Conservation (phyloP, 805 yeast species). For the Monosporozyma unispora region DNA sequence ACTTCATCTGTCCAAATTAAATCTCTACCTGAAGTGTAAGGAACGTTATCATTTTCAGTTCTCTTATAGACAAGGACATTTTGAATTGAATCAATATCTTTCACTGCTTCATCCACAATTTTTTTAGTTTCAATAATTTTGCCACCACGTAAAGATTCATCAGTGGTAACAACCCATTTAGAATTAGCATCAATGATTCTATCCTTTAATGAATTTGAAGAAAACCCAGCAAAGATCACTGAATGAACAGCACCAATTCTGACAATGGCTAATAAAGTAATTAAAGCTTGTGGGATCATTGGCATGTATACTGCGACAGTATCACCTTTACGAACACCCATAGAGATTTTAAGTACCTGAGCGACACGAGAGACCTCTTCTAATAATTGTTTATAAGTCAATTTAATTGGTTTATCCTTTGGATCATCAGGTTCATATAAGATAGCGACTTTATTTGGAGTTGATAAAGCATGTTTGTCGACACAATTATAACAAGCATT, state of each 20-base stretch:
- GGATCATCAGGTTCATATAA: constrained; percentile 79
- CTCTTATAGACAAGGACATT: constrained; percentile 67
- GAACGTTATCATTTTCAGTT: constrained; percentile 47
- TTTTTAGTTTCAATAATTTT: constrained; percentile 71
- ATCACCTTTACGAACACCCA: constrained; percentile 74
- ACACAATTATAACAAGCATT: constrained; percentile 77
- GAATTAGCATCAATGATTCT: constrained; percentile 66
- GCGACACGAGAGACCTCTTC: constrained; percentile 64
- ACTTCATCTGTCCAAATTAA: constrained; percentile 70
- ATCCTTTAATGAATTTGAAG: constrained; percentile 61
- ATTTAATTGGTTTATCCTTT: constrained; percentile 35
- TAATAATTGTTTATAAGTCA: constrained; percentile 65
- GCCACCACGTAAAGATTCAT: constrained; percentile 79
- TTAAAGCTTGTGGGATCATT: constrained; percentile 73
- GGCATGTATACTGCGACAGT: constrained; percentile 82
- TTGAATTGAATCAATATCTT: constrained; percentile 46
- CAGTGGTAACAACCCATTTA: constrained; percentile 66
- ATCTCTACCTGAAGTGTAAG: constrained; percentile 50
- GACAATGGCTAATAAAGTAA: constrained; percentile 66
- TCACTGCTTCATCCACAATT: constrained; percentile 73
- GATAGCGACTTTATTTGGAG: constrained; percentile 66
- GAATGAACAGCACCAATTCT: constrained; percentile 81
- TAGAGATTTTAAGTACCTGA: constrained; percentile 47
- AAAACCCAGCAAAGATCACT: constrained; percentile 79
- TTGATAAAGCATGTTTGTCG: constrained; percentile 66